A percentile compares a stretch with the other conserved stretches of the same genome.
These are phyloP conservation scores for Imleria badia DNA, from an alignment of 768 basidiomycete genomes.

Conservation along the genomic window DNA sequence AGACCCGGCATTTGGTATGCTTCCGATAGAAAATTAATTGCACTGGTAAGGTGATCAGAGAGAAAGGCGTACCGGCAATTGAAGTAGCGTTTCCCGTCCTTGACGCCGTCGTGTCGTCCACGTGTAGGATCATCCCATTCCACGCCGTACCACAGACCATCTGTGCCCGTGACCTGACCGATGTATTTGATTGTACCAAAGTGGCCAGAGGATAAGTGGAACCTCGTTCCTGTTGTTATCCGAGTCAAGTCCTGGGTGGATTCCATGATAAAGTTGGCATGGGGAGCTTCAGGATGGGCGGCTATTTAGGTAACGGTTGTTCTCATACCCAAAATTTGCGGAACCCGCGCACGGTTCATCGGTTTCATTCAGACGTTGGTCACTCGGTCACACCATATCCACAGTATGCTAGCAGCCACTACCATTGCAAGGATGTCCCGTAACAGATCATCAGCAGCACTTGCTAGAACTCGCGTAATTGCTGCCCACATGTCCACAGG, in stretches of 20 bases:
- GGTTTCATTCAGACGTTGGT: neutral
- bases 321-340: constrained; percentile 12
- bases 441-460: constrained; percentile 25
- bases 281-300: no score
- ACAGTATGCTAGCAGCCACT: constrained; percentile 29
- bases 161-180: constrained; percentile 61
- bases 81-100: constrained; percentile 80
- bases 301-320: constrained; percentile 16
- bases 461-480: constrained; percentile 32
- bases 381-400: neutral
- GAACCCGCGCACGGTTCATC: neutral
- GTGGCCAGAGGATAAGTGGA: constrained; percentile 47
- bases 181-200: constrained; percentile 70
- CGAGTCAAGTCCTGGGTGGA: constrained; percentile 6
- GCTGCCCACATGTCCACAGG: constrained; percentile 36
- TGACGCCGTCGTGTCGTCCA: constrained; percentile 86
- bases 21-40: constrained; percentile 30
- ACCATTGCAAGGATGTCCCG: constrained; percentile 31
- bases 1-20: constrained; percentile 64
- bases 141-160: constrained; percentile 87
- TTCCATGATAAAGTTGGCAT: constrained; percentile 5
- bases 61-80: constrained; percentile 55
- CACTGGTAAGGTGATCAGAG: constrained; percentile 10
- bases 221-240: constrained; percentile 50
- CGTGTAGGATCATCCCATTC: constrained; percentile 90